These are phyloP conservation scores for Solanum pinnatisectum DNA, from an alignment of 257 asterid genomes.

Conservation along the genomic window DNA sequence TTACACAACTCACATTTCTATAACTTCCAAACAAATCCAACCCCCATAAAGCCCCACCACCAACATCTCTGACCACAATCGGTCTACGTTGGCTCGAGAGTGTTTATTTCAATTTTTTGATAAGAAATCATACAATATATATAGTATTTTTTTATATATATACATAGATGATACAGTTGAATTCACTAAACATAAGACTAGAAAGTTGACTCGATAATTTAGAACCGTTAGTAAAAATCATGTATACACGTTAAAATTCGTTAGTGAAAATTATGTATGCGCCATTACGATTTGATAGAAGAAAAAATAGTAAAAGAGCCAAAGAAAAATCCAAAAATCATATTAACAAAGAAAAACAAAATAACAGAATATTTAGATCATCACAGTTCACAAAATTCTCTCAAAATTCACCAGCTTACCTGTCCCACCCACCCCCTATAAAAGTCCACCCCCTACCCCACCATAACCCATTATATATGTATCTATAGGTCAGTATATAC, in stretches of 20 bases:
- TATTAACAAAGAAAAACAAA: slow-evolving; percentile 1
- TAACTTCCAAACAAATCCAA: slow-evolving; percentile 2
- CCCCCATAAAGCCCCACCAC: neutral
- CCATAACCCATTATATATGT: neutral
- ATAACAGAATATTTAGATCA: slow-evolving; percentile 13
- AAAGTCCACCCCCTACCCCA: neutral
- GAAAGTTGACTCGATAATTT: neutral
- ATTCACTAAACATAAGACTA: too few relatives aligned
- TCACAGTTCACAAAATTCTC: slow-evolving; percentile 5
- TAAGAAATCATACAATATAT: too few relatives aligned
- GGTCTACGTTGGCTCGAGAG: too few relatives aligned
- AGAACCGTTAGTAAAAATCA: fast-evolving
- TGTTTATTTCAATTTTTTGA: too few relatives aligned
- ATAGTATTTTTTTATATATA: too few relatives aligned
- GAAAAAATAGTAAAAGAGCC: neutral
- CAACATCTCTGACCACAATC: neutral
- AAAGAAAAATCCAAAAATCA: neutral
- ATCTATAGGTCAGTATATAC: neutral
- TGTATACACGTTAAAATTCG: fast-evolving
- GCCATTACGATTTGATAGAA: neutral
- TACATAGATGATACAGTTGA: fast-evolving
- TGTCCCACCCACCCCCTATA: neutral
- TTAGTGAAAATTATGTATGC: neutral
- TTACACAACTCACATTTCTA: neutral
- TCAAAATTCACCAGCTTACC: slow-evolving; percentile 15